These are phyloP conservation scores for Tieghemiomyces parasiticus DNA, from an alignment of 192 early-diverging fungal genomes.

Conservation along the genomic window DNA sequence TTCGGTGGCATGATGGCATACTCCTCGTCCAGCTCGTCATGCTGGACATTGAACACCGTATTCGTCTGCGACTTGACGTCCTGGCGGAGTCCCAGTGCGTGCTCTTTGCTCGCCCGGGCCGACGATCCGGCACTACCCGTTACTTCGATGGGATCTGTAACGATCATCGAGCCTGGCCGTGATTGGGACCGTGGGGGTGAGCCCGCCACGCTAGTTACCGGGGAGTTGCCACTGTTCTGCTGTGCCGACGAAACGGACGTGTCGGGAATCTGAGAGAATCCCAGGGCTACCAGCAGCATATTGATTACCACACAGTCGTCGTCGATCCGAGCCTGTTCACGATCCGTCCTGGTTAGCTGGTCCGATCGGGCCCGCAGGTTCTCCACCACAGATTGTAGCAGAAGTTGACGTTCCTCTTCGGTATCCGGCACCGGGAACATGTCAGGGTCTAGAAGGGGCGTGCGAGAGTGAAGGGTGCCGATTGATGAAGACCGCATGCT, in stretches of 20 bases:
- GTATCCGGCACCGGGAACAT: neutral
- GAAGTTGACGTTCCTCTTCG: neutral
- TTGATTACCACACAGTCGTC: neutral
- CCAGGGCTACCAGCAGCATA: slow-evolving; percentile 4
- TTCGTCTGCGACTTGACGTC: neutral
- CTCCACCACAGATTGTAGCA: neutral
- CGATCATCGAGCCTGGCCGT: neutral
- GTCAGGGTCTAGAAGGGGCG: neutral
- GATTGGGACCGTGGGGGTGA: neutral
- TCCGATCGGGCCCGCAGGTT: neutral
- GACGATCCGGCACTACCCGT: no score
- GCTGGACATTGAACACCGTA: neutral
- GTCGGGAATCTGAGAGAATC: slow-evolving; percentile 1
- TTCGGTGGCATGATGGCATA: no score
- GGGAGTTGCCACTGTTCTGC: neutral
- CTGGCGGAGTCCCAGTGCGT: neutral
- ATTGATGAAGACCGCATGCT: neutral
- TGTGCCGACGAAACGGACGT: no score
- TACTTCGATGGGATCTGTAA: neutral
- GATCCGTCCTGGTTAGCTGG: neutral
- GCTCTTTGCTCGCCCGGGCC: no score
- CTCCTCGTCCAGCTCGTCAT: neutral
- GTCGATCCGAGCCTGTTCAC: no score
- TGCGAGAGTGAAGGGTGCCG: neutral
- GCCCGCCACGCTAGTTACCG: neutral